phyloP scores from a whole-genome alignment of 805 yeast species.

The Wickerhamomyces bisporus region DNA sequence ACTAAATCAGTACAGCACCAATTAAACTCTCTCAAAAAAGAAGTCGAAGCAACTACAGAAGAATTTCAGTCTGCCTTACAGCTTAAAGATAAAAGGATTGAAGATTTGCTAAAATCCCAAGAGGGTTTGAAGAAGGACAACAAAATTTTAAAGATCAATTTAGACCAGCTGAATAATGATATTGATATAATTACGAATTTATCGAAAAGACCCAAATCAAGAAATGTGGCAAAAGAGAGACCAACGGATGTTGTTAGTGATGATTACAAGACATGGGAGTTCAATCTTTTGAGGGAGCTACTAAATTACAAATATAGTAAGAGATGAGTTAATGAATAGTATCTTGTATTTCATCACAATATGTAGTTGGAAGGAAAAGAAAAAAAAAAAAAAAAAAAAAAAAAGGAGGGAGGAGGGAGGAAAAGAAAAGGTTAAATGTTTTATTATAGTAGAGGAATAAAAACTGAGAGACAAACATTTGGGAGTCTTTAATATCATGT shows the following conservation, averaged over 20 bases:
- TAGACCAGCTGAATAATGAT: slow-evolving; percentile 7
- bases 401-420: no score
- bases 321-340: no score
- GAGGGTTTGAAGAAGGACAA: background rate
- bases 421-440: no score
- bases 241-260: slow-evolving; percentile 2
- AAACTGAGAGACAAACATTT: no score
- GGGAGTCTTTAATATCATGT: no score
- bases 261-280: slow-evolving; percentile 11
- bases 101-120: background rate
- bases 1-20: background rate
- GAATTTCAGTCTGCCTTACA: slow-evolving; percentile 1
- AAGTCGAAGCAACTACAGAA: background rate
- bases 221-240: background rate
- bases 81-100: background rate
- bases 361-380: no score
- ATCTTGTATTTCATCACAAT: no score
- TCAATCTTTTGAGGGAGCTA: slow-evolving; percentile 11
- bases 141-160: slow-evolving; percentile 1
- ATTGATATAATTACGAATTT: background rate
- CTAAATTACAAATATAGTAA: slow-evolving; percentile 1
- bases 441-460: no score
- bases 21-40: background rate
- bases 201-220: background rate
- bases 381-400: background rate